Evolutionary conservation across 129 eudicot species (phyloP), one percentile per base, ranked within the genome.

Genomic region (Flaveria robusta): DNA sequence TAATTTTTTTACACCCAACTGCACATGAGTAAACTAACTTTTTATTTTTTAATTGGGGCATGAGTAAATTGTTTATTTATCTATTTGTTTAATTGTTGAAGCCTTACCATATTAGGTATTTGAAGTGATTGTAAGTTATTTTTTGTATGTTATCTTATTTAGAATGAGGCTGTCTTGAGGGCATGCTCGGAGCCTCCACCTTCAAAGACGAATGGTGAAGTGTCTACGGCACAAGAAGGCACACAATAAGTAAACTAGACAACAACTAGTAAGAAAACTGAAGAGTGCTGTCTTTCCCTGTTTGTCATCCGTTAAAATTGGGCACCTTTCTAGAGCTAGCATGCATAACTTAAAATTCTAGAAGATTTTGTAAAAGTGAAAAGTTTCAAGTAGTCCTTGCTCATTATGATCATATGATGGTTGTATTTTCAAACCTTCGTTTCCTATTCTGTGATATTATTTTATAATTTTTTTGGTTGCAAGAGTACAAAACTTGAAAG

Each of bases 151-250:
- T 72, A 9, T 45, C 34, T 77, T 70, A 83, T 86, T 82, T 81
- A 93, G 98, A 93, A 93, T 31, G 98, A 93, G 72, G 96, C 97
- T 50, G 97, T 93, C 37, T 74, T 93, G 78, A 88, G 85, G 86
- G 98, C 96, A 54, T 88, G 95, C 77, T 80, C 98, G 39, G 89
- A 87, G 82, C 47, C 83, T 47, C 87, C 97, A 37, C 83, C 87
- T 45, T 74, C 87, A 6, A 82, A 76, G 72, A 34, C 74, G 5
- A 83, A 79, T 55, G 72, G 66, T 50, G 70, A 60, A 68, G 78
- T 58, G 72, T 68, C 43, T 50, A 75, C 65, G 49, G 68, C 67
- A 51, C 76, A 73, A 79, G 71, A 84, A 83, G 81, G 55, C 77
- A 46, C 68, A n/a, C 52, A 81, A 58, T 73, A 64, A 58, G 60